A percentile compares a stretch with the other conserved stretches of the same genome.
Evolutionary conservation across 257 asterid genomes (phyloP).

Genomic region (Osmanthus fragrans): DNA sequence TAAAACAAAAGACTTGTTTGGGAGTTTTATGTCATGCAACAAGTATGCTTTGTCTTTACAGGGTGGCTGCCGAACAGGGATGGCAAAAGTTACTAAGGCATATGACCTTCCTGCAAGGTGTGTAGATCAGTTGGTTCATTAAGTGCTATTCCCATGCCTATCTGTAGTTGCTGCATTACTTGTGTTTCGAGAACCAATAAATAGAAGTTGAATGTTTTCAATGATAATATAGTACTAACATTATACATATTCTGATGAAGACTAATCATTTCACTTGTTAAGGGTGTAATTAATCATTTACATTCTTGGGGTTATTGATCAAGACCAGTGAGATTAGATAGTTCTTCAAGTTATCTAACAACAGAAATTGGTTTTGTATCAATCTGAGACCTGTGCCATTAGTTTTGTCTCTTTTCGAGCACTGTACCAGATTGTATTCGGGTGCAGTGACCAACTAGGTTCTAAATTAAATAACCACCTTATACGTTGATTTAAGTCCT

Average conservation of each 20-base stretch:
- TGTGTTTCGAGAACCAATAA: not conserved
- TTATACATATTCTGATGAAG: not conserved
- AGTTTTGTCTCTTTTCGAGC: too few species aligned
- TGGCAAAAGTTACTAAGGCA: conserved; percentile 81
- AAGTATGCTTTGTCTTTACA: conserved; percentile 19
- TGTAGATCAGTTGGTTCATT: not conserved
- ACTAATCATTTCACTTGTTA: not conserved
- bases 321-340: too few species aligned
- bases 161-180: not conserved
- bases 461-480: too few species aligned
- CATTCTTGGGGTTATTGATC: conserved; percentile 5
- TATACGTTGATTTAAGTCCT: too few species aligned
- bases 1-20: not conserved
- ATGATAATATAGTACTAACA: not conserved
- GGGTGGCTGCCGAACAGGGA: conserved; percentile 99
- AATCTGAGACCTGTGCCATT: not conserved
- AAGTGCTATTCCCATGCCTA: not conserved
- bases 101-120: conserved; percentile 92
- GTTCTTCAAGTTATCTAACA: too few species aligned
- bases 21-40: not conserved
- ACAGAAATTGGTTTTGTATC: too few species aligned
- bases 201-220: not conserved
- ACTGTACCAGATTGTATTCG: not conserved
- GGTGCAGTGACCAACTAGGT: not conserved
- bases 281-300: not conserved